phyloP scores from a whole-genome alignment of 129 eudicot genomes.

The Oenanthe sinensis region DNA sequence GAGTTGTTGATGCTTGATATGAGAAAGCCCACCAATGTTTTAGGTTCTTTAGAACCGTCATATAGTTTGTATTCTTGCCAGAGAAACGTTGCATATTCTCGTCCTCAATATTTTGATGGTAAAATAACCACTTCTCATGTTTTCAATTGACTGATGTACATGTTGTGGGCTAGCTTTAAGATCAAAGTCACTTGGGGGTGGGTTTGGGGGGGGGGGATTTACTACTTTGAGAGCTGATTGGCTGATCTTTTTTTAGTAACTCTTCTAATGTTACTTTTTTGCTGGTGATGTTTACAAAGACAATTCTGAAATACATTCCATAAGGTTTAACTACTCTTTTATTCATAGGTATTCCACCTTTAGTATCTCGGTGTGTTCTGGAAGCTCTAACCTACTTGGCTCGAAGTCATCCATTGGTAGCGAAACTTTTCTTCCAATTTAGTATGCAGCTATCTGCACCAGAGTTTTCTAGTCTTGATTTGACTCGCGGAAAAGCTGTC shows the following conservation, averaged over 20 bases:
- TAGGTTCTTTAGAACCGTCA: constrained; percentile 55
- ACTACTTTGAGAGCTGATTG: too few species aligned
- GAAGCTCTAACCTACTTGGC: constrained; percentile 89
- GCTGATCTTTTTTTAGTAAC: too few species aligned
- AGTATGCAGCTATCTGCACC: constrained; percentile 28
- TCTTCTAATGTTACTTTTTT: not conserved
- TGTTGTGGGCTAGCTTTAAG: not conserved
- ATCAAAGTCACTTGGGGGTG: not conserved
- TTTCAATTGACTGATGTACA: not conserved
- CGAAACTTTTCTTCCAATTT: constrained; percentile 65
- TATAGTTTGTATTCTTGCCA: constrained; percentile 82
- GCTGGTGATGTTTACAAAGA: not conserved
- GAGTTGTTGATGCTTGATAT: constrained; percentile 77
- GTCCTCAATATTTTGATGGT: constrained; percentile 89
- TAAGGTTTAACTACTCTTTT: not conserved
- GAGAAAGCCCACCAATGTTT: constrained; percentile 37
- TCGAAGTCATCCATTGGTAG: constrained; percentile 74
- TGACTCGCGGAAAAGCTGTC: constrained; percentile 58
- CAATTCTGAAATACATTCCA: not conserved
- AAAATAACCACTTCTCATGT: constrained; percentile 12
- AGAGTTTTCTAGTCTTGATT: constrained; percentile 26
- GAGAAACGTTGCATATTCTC: constrained; percentile 86
- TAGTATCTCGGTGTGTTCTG: constrained; percentile 88
- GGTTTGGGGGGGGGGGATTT: not conserved
- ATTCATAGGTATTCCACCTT: constrained; percentile 76